Conservation (phyloP, 2,329 filamentous ascomycete species). For the Colletotrichum paranaense region DNA sequence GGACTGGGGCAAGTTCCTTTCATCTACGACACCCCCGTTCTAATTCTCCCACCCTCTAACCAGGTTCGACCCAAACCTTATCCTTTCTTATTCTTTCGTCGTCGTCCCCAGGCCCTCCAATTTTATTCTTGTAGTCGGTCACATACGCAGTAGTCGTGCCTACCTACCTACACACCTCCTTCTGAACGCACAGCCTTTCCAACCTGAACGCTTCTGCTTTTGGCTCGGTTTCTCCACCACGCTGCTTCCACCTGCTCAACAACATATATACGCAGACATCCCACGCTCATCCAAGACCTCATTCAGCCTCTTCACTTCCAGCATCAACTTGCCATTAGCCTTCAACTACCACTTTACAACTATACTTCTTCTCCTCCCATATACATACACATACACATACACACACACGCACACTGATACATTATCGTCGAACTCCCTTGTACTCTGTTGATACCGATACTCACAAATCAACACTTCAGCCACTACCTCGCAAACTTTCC, state of each 20-base stretch:
- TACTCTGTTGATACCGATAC: neutral
- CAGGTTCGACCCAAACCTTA: slow-evolving; percentile 31
- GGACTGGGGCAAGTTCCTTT: neutral
- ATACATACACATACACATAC: slow-evolving; percentile 18
- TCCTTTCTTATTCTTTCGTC: slow-evolving; percentile 31
- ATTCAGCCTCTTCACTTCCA: slow-evolving; percentile 11
- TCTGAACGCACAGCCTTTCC: slow-evolving; percentile 24
- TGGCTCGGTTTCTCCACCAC: slow-evolving; percentile 29
- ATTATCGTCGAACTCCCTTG: neutral
- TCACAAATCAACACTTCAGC: neutral
- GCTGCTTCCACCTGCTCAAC: slow-evolving; percentile 32
- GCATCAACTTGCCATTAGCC: neutral
- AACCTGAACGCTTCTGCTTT: slow-evolving; percentile 8
- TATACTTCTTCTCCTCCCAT: neutral
- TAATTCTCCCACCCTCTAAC: slow-evolving; percentile 23
- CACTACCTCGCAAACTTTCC: neutral
- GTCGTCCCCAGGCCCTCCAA: slow-evolving; percentile 24
- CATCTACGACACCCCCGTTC: neutral
- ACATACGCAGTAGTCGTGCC: neutral
- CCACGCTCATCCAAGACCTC: slow-evolving; percentile 16
- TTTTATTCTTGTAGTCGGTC: slow-evolving; percentile 25
- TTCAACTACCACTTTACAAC: neutral
- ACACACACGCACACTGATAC: neutral
- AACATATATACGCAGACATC: slow-evolving; percentile 30
- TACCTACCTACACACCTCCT: neutral